Evolutionary conservation across 495 filamentous ascomycete genomes (phyloP), one percentile per base, ranked within the genome.

Genomic region (Apiosordaria backusii): DNA sequence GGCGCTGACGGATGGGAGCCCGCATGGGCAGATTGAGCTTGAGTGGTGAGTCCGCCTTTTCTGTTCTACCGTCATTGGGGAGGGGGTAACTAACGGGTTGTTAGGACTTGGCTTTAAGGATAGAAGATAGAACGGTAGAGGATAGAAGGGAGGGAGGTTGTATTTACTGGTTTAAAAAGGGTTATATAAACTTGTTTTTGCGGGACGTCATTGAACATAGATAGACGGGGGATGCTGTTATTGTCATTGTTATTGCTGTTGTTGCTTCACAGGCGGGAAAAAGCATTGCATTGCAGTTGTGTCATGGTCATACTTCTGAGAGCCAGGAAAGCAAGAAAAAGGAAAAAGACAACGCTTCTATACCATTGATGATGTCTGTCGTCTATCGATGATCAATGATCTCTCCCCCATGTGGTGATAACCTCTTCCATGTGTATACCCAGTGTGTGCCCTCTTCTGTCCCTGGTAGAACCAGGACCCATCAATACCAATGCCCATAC

Each of bases 41-140:
- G 25, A 68, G 23, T 75, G 72, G 72, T 74, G 54, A 65, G 69
- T 69, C n/a, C n/a, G n/a, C n/a, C n/a, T 3, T 23, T 55, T 23
- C 21, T 22, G 3, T 3, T 55, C 10, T 55, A n/a, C 4, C 9
- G 16, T 54, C 9, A n/a, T 54, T 5, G 16, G 7, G 50, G 50
- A 21, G 18, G 1, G 13, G 19, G 52, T 13, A 7, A n/a, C 52
- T 55, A 18, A 55, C 22, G 18, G 52, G 18, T 4, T 15, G 9
- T n/a, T 23, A 23, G 52, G 52, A 55, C 22, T 21, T 19, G 52
- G 52, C 52, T 55, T 21, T 55, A 22, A 23, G 21, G 18, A 15
- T 55, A 55, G n/a, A 55, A 2, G 52, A 21, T 55, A 18, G 9
- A 45, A 45, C 5, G 52, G 13, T 55, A 18, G 9, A 45, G 16